Base-by-base conservation (phyloP, 495 filamentous ascomycete species). In the Hyphodiscus hymeniophilus region DNA sequence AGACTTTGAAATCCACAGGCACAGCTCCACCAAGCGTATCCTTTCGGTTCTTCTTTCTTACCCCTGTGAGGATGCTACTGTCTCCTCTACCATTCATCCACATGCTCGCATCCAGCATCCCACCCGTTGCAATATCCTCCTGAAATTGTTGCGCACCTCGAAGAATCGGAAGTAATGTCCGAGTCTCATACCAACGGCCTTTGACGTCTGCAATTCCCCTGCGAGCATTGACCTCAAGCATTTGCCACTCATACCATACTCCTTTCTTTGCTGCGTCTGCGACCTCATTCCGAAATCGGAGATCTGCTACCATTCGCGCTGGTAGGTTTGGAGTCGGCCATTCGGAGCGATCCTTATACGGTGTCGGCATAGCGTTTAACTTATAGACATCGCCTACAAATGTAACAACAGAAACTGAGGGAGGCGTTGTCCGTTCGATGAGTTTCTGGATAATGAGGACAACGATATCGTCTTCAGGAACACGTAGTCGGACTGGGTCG, bases 181-280 rank as follows among this genome's bases (percentile, higher is more conserved):
- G 68, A 3, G 69, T 71, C 52, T 82, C 79, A 58, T 82, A 82
- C 79, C 79, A 82, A 12, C 79, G 66, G 5, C 79, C 78, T 54
- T 79, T 80, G 54, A 82, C 60, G 26, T 80, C 73, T n/a, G 61
- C 56, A 2, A 81, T 54, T 3, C 57, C 59, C 50, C 70, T 54
- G 18, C 52, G 63, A 18, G 55, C 43, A 26, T 54, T 50, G 7
- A 60, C 40, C 22, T 65, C 52, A 1, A 64, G 46, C 20, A 76
- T 54, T 38, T 68, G 65, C 73, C 72, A 77, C 8, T 58, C 55
- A 57, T 66, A 73, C 31, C 55, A 68, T 7, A 62, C 50, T 0
- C 49, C 50, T 26, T 60, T 55, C 24, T 62, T 60, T 7, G 60
- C 57, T 1, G 60, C 56, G 40, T 66, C 58, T n/a, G 69, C 68